Evolutionary conservation across 306 rosid species (phyloP).

Genomic region (Gastrolobium bilobum): DNA sequence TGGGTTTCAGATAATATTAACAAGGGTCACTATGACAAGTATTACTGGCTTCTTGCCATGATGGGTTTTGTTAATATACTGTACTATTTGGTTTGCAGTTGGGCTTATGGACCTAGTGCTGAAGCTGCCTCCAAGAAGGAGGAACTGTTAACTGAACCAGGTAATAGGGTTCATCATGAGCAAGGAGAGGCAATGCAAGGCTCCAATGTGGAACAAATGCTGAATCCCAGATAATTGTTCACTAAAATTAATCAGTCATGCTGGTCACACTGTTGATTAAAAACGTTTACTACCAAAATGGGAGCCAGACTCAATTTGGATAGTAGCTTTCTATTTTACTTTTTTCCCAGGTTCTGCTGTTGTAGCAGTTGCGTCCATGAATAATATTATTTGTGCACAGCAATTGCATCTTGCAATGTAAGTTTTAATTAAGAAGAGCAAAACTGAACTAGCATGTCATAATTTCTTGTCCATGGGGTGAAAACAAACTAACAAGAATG

Average conservation of each 20-base stretch:
- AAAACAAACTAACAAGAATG: not conserved
- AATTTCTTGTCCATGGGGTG: not conserved
- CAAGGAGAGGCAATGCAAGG: conserved; percentile 32
- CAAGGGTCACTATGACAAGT: conserved; percentile 63
- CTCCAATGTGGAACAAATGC: not conserved
- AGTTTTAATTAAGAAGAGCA: not conserved
- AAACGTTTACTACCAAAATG: not conserved
- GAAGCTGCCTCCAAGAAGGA: conserved; percentile 43
- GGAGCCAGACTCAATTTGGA: not conserved
- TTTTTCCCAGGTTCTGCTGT: not conserved
- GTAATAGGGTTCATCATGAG: conserved; percentile 40
- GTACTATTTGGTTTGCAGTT: conserved; percentile 60
- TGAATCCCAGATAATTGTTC: not conserved
- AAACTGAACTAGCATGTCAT: not conserved
- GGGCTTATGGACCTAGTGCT: conserved; percentile 74
- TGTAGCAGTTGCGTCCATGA: not conserved
- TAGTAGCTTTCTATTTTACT: not conserved
- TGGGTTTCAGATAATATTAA: conserved; percentile 71
- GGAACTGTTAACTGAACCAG: conserved; percentile 31
- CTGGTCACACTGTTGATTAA: not conserved
- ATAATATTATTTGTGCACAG: not conserved
- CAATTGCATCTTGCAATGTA: not conserved
- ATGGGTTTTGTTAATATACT: conserved; percentile 53
- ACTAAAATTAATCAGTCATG: not conserved
- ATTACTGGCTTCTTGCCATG: conserved; percentile 69